These are phyloP conservation scores for Euclidium syriacum DNA, from an alignment of 345 rosid species.

Conservation along the genomic window DNA sequence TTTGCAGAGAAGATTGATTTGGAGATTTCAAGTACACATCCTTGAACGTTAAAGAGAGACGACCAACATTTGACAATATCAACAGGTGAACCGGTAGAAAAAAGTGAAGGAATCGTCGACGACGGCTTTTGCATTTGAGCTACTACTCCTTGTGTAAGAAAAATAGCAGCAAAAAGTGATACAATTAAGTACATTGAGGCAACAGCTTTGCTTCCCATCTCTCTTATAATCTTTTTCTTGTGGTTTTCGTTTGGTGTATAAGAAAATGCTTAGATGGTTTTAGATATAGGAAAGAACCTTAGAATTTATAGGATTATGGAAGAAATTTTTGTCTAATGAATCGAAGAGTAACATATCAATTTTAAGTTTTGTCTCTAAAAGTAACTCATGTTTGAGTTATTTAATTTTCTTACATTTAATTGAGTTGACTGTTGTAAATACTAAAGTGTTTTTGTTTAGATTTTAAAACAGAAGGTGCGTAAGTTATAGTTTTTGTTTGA, in stretches of 20 bases:
- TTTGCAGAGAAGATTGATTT: background rate
- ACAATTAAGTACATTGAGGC: background rate
- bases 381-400: background rate
- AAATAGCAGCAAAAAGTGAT: background rate
- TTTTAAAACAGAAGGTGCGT: too few relatives aligned
- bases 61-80: conserved; percentile 8
- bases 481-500: too few relatives aligned
- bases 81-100: background rate
- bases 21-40: conserved; percentile 5
- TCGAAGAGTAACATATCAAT: background rate
- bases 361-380: background rate
- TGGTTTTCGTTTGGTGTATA: background rate
- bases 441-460: too few relatives aligned
- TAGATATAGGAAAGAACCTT: background rate
- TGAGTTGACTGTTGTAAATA: too few relatives aligned
- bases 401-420: too few relatives aligned
- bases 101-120: background rate
- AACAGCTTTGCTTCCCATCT: background rate
- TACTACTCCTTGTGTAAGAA: background rate
- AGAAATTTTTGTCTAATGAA: background rate
- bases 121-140: background rate
- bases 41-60: background rate
- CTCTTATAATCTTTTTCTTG: background rate
- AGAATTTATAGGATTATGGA: conserved; percentile 1
- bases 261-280: background rate